A percentile compares a stretch with the other conserved stretches of the same genome.
phyloP scores from a whole-genome alignment of 306 rosid species.

The Medicago lupulina region DNA sequence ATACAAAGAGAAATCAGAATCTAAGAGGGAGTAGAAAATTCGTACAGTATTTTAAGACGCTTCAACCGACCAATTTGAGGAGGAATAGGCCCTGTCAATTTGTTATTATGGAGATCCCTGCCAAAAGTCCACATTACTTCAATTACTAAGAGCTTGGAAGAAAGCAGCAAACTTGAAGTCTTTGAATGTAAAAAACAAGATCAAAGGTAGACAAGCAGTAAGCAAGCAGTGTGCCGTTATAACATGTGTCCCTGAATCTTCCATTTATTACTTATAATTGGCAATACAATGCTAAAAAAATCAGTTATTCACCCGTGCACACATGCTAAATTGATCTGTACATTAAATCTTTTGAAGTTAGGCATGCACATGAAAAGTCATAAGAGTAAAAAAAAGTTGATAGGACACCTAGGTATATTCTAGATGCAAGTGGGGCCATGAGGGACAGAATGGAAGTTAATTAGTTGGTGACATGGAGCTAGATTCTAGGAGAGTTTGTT shows the following conservation, averaged over 20 bases:
- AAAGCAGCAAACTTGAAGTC: slow-evolving; percentile 3
- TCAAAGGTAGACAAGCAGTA: background rate
- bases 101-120: slow-evolving; percentile 99
- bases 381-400: background rate
- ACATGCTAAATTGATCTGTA: background rate
- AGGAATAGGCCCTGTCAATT: slow-evolving; percentile 98
- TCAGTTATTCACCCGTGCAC: background rate
- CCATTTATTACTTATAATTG: background rate
- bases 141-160: slow-evolving; percentile 26
- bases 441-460: no score
- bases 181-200: slow-evolving; percentile 1
- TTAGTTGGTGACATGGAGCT: no score
- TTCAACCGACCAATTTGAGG: slow-evolving; percentile 93
- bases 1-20: slow-evolving; percentile 25
- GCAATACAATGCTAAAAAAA: no score
- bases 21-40: slow-evolving; percentile 25
- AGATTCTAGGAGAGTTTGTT: no score
- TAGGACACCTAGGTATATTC: no score
- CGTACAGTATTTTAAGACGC: slow-evolving; percentile 93
- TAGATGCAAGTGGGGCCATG: no score
- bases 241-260: background rate
- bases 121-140: slow-evolving; percentile 33
- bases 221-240: slow-evolving; percentile 25
- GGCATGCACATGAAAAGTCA: background rate
- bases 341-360: background rate